Base-by-base conservation (phyloP, 2,329 filamentous ascomycete species). In the Pseudopithomyces chartarum region DNA sequence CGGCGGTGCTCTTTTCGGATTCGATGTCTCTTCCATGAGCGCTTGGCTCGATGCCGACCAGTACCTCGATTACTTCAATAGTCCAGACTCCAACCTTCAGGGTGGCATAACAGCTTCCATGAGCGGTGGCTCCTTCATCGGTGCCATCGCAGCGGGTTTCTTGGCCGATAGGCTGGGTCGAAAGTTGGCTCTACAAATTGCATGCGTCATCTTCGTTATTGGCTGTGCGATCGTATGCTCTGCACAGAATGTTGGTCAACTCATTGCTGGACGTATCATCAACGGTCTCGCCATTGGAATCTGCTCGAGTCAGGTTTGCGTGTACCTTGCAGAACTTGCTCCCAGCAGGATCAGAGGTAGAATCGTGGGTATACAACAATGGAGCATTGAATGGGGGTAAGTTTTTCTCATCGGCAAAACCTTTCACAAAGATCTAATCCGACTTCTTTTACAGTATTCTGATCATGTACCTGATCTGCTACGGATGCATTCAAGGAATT, bases 21-120 rank as follows among this genome's bases (percentile, higher is more conserved):
- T 85, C 63, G 83, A 85, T 66, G 84, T 85, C 56, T 81, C 79
- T 6, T 83, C 81, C 4, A 84, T 85, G 80, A 79, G 76, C 47
- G 82, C 81, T 40, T 82, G 83, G 59, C 79, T 84, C 47, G 79
- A 78, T 36, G 82, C 81, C 0, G 45, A 74, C 1, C 81, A 84
- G 64, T 84, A 84, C 63, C 69, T 77, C 17, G 32, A 36, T 12
- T 48, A 48, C 23, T 85, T 85, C 65, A 62, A 84, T 63, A 80
- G 81, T 45, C 83, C 82, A 7, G 69, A 78, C 42, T 79, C 79
- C 13, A 66, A 80, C 17, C 65, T 69, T 1, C 82, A 84, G 66
- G 82, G 81, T 42, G 80, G 74, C 32, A 84, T 84, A 53, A 78
- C 77, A 32, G 76, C 80, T 29, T 73, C 81, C n/a, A 71, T 83